These are phyloP conservation scores for Chaetomium tenue DNA, from an alignment of 495 filamentous ascomycete genomes.

Conservation along the genomic window DNA sequence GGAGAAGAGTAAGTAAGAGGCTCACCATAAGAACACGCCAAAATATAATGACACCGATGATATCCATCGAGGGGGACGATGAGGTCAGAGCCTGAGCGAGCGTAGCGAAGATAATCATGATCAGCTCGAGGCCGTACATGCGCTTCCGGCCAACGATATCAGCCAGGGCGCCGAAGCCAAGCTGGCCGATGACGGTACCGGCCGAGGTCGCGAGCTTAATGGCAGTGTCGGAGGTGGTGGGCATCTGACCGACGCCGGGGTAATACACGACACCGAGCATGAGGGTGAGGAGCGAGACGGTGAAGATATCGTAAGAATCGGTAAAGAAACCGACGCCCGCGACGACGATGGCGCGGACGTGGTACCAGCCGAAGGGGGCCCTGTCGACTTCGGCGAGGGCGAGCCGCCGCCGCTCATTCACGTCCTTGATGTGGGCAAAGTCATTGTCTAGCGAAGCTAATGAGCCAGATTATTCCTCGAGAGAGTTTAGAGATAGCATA, in stretches of 20 bases:
- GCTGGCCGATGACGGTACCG: conserved; percentile 82
- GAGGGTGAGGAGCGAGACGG: conserved; percentile 60
- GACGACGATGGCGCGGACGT: conserved; percentile 67
- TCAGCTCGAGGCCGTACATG: conserved; percentile 87
- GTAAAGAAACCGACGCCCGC: conserved; percentile 79
- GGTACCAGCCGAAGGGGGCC: conserved; percentile 74
- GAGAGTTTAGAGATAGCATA: background rate
- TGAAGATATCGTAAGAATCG: conserved; percentile 73
- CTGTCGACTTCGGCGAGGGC: conserved; percentile 74
- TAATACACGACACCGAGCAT: conserved; percentile 79
- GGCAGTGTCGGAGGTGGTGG: conserved; percentile 66
- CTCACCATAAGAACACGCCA: conserved; percentile 81
- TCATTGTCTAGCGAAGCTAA: conserved; percentile 43
- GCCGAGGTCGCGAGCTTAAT: conserved; percentile 88
- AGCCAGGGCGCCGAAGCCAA: conserved; percentile 76
- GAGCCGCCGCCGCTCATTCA: conserved; percentile 66
- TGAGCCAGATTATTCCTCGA: background rate
- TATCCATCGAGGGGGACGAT: conserved; percentile 62
- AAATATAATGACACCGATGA: conserved; percentile 78
- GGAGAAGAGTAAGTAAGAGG: background rate
- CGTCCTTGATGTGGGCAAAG: conserved; percentile 63
- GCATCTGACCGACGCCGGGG: conserved; percentile 54
- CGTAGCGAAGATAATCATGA: conserved; percentile 83
- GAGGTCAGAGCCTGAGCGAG: conserved; percentile 73
- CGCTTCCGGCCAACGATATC: conserved; percentile 75